A percentile compares a stretch with the other conserved stretches of the same genome.
phyloP scores from a whole-genome alignment of 148 eudicot species.

The Rhododendron mucronatum region DNA sequence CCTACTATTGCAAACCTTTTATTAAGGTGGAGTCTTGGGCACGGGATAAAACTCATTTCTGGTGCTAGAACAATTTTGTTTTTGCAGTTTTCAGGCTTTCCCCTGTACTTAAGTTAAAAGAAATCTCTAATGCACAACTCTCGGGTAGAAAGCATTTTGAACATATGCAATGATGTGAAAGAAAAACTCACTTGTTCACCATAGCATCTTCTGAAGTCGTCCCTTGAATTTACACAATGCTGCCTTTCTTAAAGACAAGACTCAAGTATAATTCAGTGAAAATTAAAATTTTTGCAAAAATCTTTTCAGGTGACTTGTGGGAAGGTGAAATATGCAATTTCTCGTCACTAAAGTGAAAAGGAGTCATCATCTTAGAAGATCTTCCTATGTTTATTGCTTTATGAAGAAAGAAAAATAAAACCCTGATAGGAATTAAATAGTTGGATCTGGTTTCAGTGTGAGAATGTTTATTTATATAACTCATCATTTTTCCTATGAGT shows the following conservation, averaged over 20 bases:
- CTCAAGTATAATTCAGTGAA: not conserved
- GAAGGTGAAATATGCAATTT: not conserved
- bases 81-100: not conserved
- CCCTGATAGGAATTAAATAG: not conserved
- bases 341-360: not conserved
- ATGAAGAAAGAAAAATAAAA: not conserved
- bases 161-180: not conserved
- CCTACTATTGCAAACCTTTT: not conserved
- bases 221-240: not conserved
- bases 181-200: not conserved
- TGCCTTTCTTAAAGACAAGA: not conserved
- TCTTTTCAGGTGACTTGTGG: not conserved
- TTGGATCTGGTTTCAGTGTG: not conserved
- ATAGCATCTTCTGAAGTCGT: not conserved
- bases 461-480: not conserved
- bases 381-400: not conserved
- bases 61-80: not conserved
- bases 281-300: not conserved
- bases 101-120: not conserved
- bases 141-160: not conserved
- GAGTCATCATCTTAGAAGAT: not conserved
- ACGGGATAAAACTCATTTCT: not conserved
- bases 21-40: not conserved
- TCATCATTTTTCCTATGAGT: not conserved
- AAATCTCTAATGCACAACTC: not conserved